Evolutionary conservation across 164 flowering plant genomes (phyloP).

Genomic region (Kalanchoe fedtschenkoi): DNA sequence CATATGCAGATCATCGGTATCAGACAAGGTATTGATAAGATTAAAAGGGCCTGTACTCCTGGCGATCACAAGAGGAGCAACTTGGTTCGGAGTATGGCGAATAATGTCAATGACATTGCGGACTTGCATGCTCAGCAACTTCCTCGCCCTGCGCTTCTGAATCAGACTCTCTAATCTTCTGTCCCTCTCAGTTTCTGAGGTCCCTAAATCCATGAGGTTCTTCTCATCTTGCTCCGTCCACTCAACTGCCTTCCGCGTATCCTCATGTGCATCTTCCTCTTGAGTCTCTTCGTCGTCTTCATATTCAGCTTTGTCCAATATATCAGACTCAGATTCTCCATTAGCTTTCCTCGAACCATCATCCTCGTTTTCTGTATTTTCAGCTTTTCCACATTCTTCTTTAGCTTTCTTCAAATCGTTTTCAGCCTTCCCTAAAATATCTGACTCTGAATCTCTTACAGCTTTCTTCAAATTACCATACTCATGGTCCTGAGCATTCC

Average conservation of each 20-base stretch:
- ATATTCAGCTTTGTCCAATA: slow-evolving; percentile 1
- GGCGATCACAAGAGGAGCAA: slow-evolving; percentile 18
- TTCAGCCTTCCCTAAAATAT: background rate
- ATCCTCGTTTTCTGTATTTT: background rate
- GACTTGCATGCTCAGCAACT: slow-evolving; percentile 18
- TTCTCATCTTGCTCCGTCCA: slow-evolving; percentile 47
- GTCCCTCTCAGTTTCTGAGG: slow-evolving; percentile 68
- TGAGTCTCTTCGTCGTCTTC: slow-evolving; percentile 19
- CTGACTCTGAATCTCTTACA: too few relatives aligned
- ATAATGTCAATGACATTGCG: slow-evolving; percentile 7
- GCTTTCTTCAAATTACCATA: background rate
- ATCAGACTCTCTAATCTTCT: slow-evolving; percentile 51
- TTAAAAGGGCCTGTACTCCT: slow-evolving; percentile 16
- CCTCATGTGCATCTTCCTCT: slow-evolving; percentile 20
- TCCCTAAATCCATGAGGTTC: slow-evolving; percentile 53
- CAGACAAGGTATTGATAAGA: background rate
- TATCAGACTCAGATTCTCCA: slow-evolving; percentile 12
- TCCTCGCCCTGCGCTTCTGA: slow-evolving; percentile 35
- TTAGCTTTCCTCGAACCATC: slow-evolving; percentile 1
- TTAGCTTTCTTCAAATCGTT: background rate
- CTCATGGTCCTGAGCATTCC: background rate
- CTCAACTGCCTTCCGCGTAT: slow-evolving; percentile 18
- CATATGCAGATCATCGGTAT: slow-evolving; percentile 9
- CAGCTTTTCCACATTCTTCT: background rate
- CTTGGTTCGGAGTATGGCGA: slow-evolving; percentile 13